Conservation (phyloP, 2,329 filamentous ascomycete genomes). For the Fusarium longipes region DNA sequence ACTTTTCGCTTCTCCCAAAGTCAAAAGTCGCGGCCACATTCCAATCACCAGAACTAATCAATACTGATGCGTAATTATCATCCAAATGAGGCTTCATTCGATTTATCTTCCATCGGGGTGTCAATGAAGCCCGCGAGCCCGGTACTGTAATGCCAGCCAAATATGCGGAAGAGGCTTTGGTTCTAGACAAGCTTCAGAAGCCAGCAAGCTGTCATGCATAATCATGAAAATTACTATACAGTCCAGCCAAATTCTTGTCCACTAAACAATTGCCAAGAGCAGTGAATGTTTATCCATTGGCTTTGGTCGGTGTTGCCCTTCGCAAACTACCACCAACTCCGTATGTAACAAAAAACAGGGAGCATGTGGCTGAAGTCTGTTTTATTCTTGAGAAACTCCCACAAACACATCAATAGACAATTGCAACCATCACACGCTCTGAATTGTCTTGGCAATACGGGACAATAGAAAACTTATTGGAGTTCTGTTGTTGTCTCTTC, state of each 20-base stretch:
- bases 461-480: not conserved
- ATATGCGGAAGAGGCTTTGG: slow-evolving; percentile 8
- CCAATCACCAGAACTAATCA: slow-evolving; percentile 2
- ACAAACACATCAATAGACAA: slow-evolving; percentile 2
- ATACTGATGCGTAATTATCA: not conserved
- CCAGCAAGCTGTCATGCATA: not conserved
- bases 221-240: not conserved
- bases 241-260: not conserved
- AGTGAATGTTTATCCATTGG: slow-evolving; percentile 13
- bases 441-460: slow-evolving; percentile 1
- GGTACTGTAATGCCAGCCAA: not conserved
- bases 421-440: not conserved
- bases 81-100: slow-evolving; percentile 7
- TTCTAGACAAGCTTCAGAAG: slow-evolving; percentile 17
- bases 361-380: slow-evolving; percentile 34
- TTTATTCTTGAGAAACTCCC: slow-evolving; percentile 9
- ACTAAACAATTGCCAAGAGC: not conserved
- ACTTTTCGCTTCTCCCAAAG: slow-evolving; percentile 1
- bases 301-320: not conserved
- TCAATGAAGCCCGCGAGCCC: not conserved
- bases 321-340: not conserved
- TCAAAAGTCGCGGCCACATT: slow-evolving; percentile 27
- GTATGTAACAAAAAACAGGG: not conserved
- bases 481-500: slow-evolving; percentile 9
- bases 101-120: not conserved